Conservation (phyloP, 192 early-diverging fungal genomes). For the Phycomyces blakesleeanus region DNA sequence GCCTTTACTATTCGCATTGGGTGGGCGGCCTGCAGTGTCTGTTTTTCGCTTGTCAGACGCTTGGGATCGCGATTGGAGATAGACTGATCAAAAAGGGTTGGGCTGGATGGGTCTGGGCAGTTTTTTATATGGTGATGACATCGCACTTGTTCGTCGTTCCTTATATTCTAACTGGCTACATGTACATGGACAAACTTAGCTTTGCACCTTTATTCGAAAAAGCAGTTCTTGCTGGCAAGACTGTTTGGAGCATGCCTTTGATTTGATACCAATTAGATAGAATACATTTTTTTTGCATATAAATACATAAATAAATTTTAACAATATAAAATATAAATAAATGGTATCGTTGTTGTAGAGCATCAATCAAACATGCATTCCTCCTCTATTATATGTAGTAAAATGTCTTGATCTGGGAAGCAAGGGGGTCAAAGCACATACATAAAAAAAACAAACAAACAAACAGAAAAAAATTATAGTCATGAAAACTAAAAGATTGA, state of each 20-base stretch:
- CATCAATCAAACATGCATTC: neutral
- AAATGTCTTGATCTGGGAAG: neutral
- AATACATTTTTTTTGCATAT: too few species aligned
- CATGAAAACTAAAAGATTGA: neutral
- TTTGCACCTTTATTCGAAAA: slow-evolving; percentile 5
- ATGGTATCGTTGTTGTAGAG: neutral
- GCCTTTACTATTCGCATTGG: neutral
- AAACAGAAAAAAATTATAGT: neutral
- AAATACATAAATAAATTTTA: neutral
- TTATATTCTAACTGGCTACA: slow-evolving; percentile 13
- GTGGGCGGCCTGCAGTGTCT: slow-evolving; percentile 4
- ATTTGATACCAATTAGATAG: neutral
- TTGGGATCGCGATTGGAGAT: slow-evolving; percentile 5
- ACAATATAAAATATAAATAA: neutral
- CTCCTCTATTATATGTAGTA: neutral
- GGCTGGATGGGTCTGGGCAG: neutral
- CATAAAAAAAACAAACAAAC: too few species aligned
- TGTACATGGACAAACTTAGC: slow-evolving; percentile 15
- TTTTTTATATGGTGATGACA: slow-evolving; percentile 9
- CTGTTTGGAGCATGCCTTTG: neutral
- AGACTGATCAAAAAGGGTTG: neutral
- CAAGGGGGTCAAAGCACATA: neutral
- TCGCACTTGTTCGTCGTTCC: slow-evolving; percentile 18
- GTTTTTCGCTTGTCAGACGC: slow-evolving; percentile 6
- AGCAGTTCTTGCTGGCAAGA: neutral